These are phyloP conservation scores for Colletotrichum chlorophyti DNA, from an alignment of 2,329 filamentous ascomycete species.

Conservation along the genomic window DNA sequence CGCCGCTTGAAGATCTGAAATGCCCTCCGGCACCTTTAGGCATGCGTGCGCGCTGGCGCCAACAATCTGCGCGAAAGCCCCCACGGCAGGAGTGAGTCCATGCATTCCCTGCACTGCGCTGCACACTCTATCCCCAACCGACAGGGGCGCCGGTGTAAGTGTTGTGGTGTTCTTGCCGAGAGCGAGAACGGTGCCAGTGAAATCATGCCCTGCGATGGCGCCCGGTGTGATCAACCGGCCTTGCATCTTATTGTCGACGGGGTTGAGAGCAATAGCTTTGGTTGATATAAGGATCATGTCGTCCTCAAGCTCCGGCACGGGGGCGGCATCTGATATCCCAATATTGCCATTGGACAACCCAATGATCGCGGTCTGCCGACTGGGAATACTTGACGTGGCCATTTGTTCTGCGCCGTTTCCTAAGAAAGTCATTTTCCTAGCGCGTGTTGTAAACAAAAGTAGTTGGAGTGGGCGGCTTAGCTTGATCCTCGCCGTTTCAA, in stretches of 20 bases:
- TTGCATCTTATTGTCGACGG: constrained; percentile 37
- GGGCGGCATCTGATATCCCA: too few relatives aligned
- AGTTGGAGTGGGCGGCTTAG: too few relatives aligned
- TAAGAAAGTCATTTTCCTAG: too few relatives aligned
- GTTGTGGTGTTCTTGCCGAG: constrained; percentile 30
- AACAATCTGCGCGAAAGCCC: background rate
- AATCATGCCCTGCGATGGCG: constrained; percentile 36
- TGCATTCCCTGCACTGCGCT: constrained; percentile 25
- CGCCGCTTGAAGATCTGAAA: background rate
- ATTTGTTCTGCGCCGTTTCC: too few relatives aligned
- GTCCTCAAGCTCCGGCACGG: too few relatives aligned
- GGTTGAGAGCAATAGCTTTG: constrained; percentile 37
- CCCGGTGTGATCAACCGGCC: background rate
- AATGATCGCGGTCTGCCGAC: too few relatives aligned
- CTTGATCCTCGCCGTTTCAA: too few relatives aligned
- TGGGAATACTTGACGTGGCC: too few relatives aligned
- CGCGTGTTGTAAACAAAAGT: too few relatives aligned
- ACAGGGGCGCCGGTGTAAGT: too few relatives aligned
- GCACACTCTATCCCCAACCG: constrained; percentile 37
- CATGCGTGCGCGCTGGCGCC: too few relatives aligned
- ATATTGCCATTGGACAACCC: too few relatives aligned
- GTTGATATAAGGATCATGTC: background rate
- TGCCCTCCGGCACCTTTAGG: background rate
- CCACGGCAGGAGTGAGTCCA: constrained; percentile 15
- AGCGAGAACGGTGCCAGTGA: constrained; percentile 33